Evolutionary conservation across 345 rosid genomes (phyloP).

Genomic region (sweet orange (Citrus sinensis)): DNA sequence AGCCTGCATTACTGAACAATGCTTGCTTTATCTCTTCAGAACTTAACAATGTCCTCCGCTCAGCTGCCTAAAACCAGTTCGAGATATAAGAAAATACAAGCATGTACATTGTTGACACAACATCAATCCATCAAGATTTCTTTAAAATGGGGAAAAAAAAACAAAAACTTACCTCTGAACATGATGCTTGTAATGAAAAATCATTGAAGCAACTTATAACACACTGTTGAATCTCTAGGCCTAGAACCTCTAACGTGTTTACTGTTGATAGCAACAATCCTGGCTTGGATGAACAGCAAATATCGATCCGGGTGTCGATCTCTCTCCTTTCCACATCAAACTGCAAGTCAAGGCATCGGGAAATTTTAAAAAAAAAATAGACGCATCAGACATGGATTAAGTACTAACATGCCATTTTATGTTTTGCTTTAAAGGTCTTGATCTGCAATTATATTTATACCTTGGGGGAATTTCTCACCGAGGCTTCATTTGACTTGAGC

Average conservation of each 20-base stretch:
- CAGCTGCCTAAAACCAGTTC: conserved; percentile 22
- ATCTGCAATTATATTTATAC: conserved; percentile 28
- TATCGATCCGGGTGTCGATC: conserved; percentile 55
- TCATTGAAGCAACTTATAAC: conserved; percentile 90
- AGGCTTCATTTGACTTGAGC: conserved; percentile 46
- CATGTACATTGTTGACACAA: not conserved
- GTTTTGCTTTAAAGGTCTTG: not conserved
- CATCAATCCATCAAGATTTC: not conserved
- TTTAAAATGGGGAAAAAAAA: not conserved
- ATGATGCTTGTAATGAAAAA: conserved; percentile 89
- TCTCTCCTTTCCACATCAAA: conserved; percentile 67
- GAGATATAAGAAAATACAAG: not conserved
- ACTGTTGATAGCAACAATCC: conserved; percentile 80
- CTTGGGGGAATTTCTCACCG: conserved; percentile 84
- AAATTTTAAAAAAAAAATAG: not conserved
- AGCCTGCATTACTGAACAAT: conserved; percentile 81
- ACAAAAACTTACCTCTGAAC: conserved; percentile 56
- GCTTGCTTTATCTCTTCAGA: conserved; percentile 91
- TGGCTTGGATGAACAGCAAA: conserved; percentile 78
- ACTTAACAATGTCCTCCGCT: conserved; percentile 44
- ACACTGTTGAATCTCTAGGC: conserved; percentile 88
- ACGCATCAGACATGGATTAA: not conserved
- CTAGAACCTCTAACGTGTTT: conserved; percentile 74
- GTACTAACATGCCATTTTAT: not conserved
- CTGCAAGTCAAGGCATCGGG: conserved; percentile 32